Conservation (phyloP, 331 rosid genomes). For the Phaseolus coccineus region DNA sequence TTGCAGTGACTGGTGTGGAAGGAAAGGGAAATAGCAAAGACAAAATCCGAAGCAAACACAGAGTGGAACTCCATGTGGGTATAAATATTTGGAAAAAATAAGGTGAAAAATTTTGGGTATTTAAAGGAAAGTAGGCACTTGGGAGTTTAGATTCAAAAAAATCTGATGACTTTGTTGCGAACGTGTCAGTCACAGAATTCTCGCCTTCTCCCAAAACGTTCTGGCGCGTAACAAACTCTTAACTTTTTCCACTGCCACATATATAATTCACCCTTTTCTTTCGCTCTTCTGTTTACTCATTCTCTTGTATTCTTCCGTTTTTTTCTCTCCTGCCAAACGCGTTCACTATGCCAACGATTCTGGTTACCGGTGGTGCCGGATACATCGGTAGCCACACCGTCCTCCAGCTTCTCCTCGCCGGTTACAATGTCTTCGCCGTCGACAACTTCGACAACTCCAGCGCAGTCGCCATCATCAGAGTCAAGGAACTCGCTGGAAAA, state of each 20-base stretch:
- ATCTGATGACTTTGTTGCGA: background rate
- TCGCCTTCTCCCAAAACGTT: constrained; percentile 31
- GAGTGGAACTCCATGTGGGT: constrained; percentile 43
- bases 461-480: constrained; percentile 58
- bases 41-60: constrained; percentile 28
- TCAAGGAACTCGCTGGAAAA: constrained; percentile 73
- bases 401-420: constrained; percentile 79
- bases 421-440: constrained; percentile 64
- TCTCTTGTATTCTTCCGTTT: background rate
- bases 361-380: constrained; percentile 96
- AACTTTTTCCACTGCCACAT: background rate
- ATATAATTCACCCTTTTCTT: background rate
- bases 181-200: constrained; percentile 38
- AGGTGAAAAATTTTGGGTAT: background rate
- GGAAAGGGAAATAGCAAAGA: constrained; percentile 16
- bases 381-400: constrained; percentile 96
- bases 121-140: background rate
- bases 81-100: background rate
- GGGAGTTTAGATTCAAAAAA: too few relatives aligned
- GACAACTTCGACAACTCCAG: constrained; percentile 88
- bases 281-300: background rate
- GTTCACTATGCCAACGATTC: constrained; percentile 58
- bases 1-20: background rate
- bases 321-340: background rate
- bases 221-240: constrained; percentile 46